Base-by-base conservation (phyloP, 1,284 basidiomycete species). In the Caloboletus firmus region DNA sequence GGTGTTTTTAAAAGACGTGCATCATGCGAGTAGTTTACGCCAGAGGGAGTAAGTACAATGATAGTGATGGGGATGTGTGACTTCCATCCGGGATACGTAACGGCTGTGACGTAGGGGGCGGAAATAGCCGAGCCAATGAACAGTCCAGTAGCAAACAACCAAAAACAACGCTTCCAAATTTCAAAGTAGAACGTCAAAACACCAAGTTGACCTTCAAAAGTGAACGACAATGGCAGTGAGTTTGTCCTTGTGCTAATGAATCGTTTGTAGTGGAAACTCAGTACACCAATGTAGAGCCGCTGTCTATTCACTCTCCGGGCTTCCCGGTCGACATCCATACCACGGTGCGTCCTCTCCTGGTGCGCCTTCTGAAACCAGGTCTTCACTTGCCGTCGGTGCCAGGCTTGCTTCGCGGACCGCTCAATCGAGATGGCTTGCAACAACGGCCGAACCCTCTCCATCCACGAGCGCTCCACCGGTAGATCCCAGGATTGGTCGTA, bases 401-500 rank as follows among this genome's bases (percentile, higher is more conserved):
- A 59, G 67, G 28, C 51, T 68, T 50, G 59, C 45, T 24, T 60
- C 68, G n/a, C 58, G 52, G 36, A 45, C 65, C 15, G 45, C 43
- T 51, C 64, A 58, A n/a, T 71, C 75, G 59, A 73, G 81, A 73
- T 76, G 72, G 67, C 66, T 83, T 1, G 76, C 82, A 32, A 74
- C 83, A 4, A 72, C 77, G 36, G 61, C 74, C 4, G 65, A 77
- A 5, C 68, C 78, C 22, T 72, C 79, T 5, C 59, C 76, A 8
- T 58, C 81, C 11, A 62, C 80, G 10, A 41, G 45, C n/a, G 72
- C 77, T 1, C 75, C 74, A 6, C 63, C 78, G 1, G 65, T 73
- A n/a, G 83, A 91, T 67, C 83, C 93, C 24, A 88, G 84, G 69
- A 83, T 99, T 61, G 78, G 76, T 52, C 83, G 83, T 54, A 89